phyloP scores from a whole-genome alignment of 495 filamentous ascomycete species.

The Aspergillus carlsbadensis region DNA sequence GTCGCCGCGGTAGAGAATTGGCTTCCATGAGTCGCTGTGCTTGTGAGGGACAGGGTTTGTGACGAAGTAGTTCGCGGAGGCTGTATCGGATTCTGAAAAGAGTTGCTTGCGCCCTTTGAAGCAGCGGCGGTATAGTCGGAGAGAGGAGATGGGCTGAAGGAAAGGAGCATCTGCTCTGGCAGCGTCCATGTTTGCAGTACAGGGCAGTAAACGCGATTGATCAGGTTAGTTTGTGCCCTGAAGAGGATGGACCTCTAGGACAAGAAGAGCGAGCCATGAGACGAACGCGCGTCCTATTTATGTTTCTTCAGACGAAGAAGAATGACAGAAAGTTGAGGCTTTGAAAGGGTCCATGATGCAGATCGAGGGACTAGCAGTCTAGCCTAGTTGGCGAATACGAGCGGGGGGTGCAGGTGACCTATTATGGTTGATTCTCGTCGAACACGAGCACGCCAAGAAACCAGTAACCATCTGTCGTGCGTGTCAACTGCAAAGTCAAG shows the following conservation, averaged over 20 bases:
- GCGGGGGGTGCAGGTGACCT: neutral
- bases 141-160: neutral
- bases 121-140: constrained; percentile 6
- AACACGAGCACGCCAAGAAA: no score
- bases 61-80: constrained; percentile 11
- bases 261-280: neutral
- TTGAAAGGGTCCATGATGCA: neutral
- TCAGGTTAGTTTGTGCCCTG: no score
- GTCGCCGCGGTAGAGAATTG: constrained; percentile 14
- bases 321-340: neutral
- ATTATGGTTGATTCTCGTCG: no score
- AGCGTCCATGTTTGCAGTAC: neutral
- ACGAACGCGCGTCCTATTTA: neutral
- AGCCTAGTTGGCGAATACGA: constrained; percentile 7
- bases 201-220: neutral
- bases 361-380: neutral
- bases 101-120: constrained; percentile 12
- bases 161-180: neutral
- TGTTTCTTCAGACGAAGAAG: neutral
- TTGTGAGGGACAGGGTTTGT: constrained; percentile 10
- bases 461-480: no score
- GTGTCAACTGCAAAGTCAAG: no score
- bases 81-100: constrained; percentile 1
- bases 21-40: constrained; percentile 5
- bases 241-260: no score